phyloP scores from a whole-genome alignment of 2,329 filamentous ascomycete genomes.

The Sclerotinia minor region DNA sequence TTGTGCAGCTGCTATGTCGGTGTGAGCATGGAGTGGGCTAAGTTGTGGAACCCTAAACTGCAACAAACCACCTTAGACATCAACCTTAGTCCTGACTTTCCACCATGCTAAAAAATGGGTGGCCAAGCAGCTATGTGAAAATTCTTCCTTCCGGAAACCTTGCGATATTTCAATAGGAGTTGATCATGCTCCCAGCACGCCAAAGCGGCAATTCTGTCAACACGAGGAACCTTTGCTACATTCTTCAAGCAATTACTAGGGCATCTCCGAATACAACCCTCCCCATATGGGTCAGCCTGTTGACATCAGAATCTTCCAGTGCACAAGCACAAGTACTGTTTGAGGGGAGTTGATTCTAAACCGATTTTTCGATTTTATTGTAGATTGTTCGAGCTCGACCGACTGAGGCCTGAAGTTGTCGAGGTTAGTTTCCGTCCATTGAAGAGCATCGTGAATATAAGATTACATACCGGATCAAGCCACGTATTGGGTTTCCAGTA shows the following conservation, averaged over 20 bases:
- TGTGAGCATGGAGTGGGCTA: neutral
- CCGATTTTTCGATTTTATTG: slow-evolving; percentile 33
- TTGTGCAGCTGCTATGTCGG: slow-evolving; percentile 38
- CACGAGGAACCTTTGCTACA: slow-evolving; percentile 49
- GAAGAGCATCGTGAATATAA: neutral
- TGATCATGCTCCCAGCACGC: slow-evolving; percentile 56
- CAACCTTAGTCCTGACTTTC: slow-evolving; percentile 34
- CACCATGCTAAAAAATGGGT: slow-evolving; percentile 52
- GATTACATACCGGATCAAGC: slow-evolving; percentile 20
- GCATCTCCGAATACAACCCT: slow-evolving; percentile 55
- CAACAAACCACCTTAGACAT: slow-evolving; percentile 36
- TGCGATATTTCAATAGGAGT: slow-evolving; percentile 54
- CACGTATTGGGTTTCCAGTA: slow-evolving; percentile 44
- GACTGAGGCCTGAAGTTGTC: neutral
- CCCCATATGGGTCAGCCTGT: slow-evolving; percentile 48
- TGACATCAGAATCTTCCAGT: slow-evolving; percentile 46
- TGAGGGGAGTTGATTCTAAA: slow-evolving; percentile 45
- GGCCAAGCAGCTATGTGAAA: slow-evolving; percentile 58
- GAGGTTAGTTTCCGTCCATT: neutral
- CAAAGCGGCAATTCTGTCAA: slow-evolving; percentile 53
- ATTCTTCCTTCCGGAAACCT: slow-evolving; percentile 50
- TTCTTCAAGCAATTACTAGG: slow-evolving; percentile 55
- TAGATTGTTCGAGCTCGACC: slow-evolving; percentile 3
- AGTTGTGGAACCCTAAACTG: slow-evolving; percentile 29
- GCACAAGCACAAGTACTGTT: slow-evolving; percentile 47